These are phyloP conservation scores for Peterozyma toletana DNA, from an alignment of 805 yeast species.

Conservation along the genomic window DNA sequence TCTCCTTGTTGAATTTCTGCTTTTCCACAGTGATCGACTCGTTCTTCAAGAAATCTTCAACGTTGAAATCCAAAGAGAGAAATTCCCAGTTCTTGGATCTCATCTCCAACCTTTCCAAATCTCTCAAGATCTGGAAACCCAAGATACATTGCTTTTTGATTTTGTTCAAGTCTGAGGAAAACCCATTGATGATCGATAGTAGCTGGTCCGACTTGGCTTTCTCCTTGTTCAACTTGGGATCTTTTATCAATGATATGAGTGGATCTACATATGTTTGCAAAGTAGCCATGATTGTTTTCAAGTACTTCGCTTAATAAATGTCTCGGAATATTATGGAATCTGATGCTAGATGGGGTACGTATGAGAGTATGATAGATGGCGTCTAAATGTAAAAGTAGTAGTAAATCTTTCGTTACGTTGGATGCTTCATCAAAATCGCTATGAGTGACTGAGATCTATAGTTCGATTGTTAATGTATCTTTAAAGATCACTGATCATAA, in stretches of 20 bases:
- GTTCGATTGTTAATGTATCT: no score
- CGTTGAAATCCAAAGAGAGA: constrained; percentile 40
- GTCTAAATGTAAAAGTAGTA: no score
- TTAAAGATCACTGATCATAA: no score
- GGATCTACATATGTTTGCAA: constrained; percentile 36
- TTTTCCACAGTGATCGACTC: constrained; percentile 20
- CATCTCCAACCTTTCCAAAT: constrained; percentile 41
- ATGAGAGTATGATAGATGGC: no score
- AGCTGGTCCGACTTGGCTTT: constrained; percentile 32
- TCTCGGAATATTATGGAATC: no score
- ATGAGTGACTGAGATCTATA: no score
- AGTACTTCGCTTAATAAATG: no score
- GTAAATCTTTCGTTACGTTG: no score
- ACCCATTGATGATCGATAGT: constrained; percentile 32
- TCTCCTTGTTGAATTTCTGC: constrained; percentile 41
- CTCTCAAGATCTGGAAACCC: constrained; percentile 37
- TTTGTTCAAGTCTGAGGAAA: constrained; percentile 31
- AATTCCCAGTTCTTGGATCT: constrained; percentile 49
- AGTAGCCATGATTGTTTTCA: constrained; percentile 12
- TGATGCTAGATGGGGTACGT: no score
- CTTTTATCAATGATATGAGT: constrained; percentile 36
- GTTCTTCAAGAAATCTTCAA: constrained; percentile 17
- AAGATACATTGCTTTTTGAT: constrained; percentile 41
- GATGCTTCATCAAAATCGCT: no score
- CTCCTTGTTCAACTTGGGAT: constrained; percentile 36